Percentiles rank a stretch among this genome's conserved stretches.
Evolutionary conservation across 768 basidiomycete genomes (phyloP).

Genomic region (Boletus barrowsii): DNA sequence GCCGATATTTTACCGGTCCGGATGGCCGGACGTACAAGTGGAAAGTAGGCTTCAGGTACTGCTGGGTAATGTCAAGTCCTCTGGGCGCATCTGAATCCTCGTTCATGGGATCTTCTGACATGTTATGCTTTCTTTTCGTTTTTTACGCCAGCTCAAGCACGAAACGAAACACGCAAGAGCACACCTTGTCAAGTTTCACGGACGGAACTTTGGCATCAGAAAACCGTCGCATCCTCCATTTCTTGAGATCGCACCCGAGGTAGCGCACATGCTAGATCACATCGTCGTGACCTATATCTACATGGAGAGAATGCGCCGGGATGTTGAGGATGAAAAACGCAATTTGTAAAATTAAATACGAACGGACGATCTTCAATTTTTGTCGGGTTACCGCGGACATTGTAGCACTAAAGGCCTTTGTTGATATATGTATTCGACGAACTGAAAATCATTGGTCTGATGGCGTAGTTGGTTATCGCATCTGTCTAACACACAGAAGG

Average conservation of each 20-base stretch:
- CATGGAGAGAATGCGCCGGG: conserved; percentile 24
- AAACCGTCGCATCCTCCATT: conserved; percentile 17
- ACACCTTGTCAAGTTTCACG: conserved; percentile 18
- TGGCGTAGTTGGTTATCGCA: conserved; percentile 84
- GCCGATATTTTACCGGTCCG: conserved; percentile 27
- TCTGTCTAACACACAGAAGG: conserved; percentile 67
- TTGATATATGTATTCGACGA: no score
- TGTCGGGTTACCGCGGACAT: no score
- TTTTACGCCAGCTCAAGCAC: conserved; percentile 10
- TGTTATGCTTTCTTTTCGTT: not conserved
- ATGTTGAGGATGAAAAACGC: not conserved
- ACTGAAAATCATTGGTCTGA: conserved; percentile 28
- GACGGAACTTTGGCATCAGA: conserved; percentile 16
- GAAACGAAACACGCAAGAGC: conserved; percentile 10
- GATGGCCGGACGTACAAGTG: conserved; percentile 33
- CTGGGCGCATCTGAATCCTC: not conserved
- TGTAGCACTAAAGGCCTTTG: no score
- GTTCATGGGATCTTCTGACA: not conserved
- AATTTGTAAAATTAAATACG: not conserved
- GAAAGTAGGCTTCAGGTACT: conserved; percentile 20
- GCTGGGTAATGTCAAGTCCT: conserved; percentile 20
- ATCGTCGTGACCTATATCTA: conserved; percentile 35
- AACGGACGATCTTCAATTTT: not conserved
- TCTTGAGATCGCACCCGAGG: conserved; percentile 28
- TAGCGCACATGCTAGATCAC: conserved; percentile 29